Percentiles rank a stretch among this genome's conserved stretches.
phyloP scores from a whole-genome alignment of 768 basidiomycete species.

The Pleurotus ostreatus region DNA sequence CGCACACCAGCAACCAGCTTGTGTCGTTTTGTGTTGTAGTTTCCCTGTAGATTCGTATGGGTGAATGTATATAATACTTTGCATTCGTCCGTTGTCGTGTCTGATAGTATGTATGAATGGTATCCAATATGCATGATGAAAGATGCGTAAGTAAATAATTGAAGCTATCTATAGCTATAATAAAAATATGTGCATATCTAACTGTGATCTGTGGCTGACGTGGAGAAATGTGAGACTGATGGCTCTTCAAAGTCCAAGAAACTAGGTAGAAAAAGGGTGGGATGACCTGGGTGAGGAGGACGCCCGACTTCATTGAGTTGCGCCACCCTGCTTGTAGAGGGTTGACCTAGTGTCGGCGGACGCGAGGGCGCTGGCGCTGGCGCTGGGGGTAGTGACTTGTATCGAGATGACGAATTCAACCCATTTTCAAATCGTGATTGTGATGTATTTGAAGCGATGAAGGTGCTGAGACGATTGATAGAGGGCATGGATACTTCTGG shows the following conservation, averaged over 20 bases:
- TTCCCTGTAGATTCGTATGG: constrained; percentile 6
- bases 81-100: not conserved
- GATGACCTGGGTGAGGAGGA: not conserved
- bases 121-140: not conserved
- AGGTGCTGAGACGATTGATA: not conserved
- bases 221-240: constrained; percentile 1
- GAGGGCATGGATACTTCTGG: not conserved
- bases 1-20: not conserved
- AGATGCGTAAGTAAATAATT: not conserved
- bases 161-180: not conserved
- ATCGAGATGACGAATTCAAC: not conserved
- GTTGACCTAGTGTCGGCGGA: not conserved
- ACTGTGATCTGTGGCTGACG: not conserved
- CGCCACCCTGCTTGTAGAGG: not conserved
- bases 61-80: constrained; percentile 4
- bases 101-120: not conserved
- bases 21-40: constrained; percentile 7
- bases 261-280: not conserved
- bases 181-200: not conserved
- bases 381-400: not conserved
- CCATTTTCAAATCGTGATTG: not conserved
- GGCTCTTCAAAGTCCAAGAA: constrained; percentile 4
- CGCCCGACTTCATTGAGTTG: not conserved
- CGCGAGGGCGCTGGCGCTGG: not conserved
- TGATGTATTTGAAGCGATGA: not conserved